These are phyloP conservation scores for Mortierella claussenii DNA, from an alignment of 192 early-diverging fungal species.

Conservation along the genomic window DNA sequence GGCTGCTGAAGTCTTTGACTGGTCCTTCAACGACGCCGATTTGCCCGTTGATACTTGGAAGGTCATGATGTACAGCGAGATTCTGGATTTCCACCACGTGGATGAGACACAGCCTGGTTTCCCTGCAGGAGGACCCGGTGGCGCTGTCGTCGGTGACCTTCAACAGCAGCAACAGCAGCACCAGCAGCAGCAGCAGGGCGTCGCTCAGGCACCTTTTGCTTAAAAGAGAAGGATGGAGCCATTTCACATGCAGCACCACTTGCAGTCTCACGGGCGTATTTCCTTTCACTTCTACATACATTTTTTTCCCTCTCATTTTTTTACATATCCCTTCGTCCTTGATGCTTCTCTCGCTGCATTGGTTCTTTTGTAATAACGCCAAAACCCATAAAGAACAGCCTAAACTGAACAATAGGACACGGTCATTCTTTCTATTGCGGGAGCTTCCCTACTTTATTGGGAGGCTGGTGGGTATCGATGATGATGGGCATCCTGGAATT, in stretches of 20 bases:
- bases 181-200: no score
- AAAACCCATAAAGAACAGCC: no score
- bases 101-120: conserved; percentile 29
- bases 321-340: no score
- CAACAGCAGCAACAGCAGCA: conserved; percentile 11
- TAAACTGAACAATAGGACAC: no score
- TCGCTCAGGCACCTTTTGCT: conserved; percentile 14
- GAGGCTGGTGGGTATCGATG: conserved; percentile 21
- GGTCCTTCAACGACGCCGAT: conserved; percentile 95
- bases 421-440: no score
- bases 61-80: conserved; percentile 90
- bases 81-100: conserved; percentile 63
- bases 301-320: background rate
- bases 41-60: conserved; percentile 89
- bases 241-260: background rate
- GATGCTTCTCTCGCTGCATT: no score
- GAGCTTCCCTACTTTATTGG: no score
- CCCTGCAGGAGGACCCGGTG: no score
- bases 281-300: background rate
- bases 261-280: background rate
- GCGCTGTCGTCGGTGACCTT: conserved; percentile 22
- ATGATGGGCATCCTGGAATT: conserved; percentile 32
- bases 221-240: background rate
- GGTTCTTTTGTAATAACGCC: no score
- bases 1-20: conserved; percentile 86